phyloP scores from a whole-genome alignment of 192 early-diverging fungal genomes.

The Coemansia sp. region DNA sequence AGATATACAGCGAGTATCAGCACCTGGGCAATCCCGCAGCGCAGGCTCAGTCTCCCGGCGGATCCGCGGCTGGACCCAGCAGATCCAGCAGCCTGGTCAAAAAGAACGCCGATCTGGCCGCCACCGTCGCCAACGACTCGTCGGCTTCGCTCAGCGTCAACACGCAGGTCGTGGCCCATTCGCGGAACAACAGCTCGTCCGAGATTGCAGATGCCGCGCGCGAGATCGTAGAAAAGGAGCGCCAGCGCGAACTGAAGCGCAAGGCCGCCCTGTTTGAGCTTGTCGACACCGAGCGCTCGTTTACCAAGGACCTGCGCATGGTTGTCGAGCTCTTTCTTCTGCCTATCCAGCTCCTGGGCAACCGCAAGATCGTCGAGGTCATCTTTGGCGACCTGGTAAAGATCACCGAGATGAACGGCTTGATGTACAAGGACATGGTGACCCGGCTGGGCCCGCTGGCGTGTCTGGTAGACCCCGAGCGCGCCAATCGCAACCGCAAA shows the following conservation, averaged over 20 bases:
- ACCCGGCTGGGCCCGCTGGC: constrained; percentile 42
- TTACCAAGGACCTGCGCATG: constrained; percentile 50
- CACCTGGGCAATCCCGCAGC: constrained; percentile 11
- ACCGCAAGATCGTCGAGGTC: constrained; percentile 49
- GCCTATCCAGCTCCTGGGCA: constrained; percentile 46
- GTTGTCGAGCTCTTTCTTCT: constrained; percentile 53
- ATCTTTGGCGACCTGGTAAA: constrained; percentile 55
- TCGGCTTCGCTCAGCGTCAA: constrained; percentile 25
- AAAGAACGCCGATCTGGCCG: constrained; percentile 18
- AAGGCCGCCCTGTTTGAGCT: constrained; percentile 52
- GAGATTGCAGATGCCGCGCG: constrained; percentile 11
- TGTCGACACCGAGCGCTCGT: constrained; percentile 45
- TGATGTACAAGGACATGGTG: constrained; percentile 52
- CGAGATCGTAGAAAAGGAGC: constrained; percentile 29
- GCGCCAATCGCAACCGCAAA: constrained; percentile 40
- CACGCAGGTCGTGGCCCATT: constrained; percentile 15
- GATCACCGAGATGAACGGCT: constrained; percentile 52
- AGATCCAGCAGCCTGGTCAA: constrained; percentile 38
- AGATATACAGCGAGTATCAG: constrained; percentile 39
- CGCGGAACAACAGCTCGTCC: constrained; percentile 9
- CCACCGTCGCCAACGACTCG: background rate
- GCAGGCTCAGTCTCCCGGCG: background rate
- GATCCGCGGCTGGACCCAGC: constrained; percentile 17
- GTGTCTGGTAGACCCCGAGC: constrained; percentile 41
- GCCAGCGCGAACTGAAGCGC: constrained; percentile 44